Conservation (phyloP, 1,284 basidiomycete genomes). For the Fomitiporia mediterranea region DNA sequence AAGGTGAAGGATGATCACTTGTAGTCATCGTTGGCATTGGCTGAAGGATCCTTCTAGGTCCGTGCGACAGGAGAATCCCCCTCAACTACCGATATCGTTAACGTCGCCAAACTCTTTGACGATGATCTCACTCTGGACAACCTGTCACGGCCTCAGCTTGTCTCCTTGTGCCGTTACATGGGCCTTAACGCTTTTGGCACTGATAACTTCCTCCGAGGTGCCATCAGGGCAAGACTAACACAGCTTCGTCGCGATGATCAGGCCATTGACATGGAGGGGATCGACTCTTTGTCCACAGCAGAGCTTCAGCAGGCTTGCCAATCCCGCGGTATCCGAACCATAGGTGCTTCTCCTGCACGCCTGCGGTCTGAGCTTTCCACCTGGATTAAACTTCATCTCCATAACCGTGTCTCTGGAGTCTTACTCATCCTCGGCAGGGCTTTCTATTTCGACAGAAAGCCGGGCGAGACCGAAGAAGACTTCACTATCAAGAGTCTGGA, state of each 20-base stretch:
- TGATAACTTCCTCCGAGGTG: conserved; percentile 95
- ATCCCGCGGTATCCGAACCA: conserved; percentile 88
- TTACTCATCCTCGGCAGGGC: conserved; percentile 90
- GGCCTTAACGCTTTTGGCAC: conserved; percentile 98
- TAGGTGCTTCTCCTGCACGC: conserved; percentile 77
- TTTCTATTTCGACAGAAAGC: conserved; percentile 86
- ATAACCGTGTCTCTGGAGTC: conserved; percentile 87
- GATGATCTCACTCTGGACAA: conserved; percentile 98
- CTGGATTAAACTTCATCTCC: conserved; percentile 93
- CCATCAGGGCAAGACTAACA: conserved; percentile 82
- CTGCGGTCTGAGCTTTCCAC: conserved; percentile 86
- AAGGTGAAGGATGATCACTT: too few species aligned
- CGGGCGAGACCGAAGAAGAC: conserved; percentile 71
- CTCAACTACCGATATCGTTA: conserved; percentile 84
- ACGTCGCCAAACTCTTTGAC: conserved; percentile 95
- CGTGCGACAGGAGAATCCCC: conserved; percentile 94
- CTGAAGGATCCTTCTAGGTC: conserved; percentile 53
- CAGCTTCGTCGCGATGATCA: conserved; percentile 91
- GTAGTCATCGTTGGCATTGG: too few species aligned
- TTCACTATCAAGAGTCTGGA: conserved; percentile 75
- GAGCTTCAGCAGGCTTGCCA: conserved; percentile 94
- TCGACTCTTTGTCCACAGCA: conserved; percentile 83
- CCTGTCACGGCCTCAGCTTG: conserved; percentile 92
- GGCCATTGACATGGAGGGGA: conserved; percentile 85
- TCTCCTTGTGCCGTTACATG: conserved; percentile 98